These are phyloP conservation scores for Porcisia hertigi DNA, from an alignment of 208 protist species.

Conservation along the genomic window DNA sequence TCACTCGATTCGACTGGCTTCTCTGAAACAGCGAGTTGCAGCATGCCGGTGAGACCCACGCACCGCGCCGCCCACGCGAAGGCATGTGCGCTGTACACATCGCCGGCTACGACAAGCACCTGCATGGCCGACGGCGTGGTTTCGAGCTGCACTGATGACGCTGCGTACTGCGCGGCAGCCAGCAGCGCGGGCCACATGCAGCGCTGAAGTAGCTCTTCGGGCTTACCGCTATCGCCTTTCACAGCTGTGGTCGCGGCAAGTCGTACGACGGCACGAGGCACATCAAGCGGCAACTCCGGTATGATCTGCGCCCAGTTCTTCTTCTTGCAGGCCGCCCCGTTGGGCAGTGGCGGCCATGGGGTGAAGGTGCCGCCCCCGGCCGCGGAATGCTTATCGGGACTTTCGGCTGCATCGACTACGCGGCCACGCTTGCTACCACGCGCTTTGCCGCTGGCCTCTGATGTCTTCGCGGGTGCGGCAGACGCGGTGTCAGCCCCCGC, in stretches of 20 bases:
- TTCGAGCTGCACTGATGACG: conserved; percentile 17
- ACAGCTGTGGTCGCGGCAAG: conserved; percentile 13
- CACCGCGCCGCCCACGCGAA: conserved; percentile 82
- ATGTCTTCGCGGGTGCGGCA: neutral
- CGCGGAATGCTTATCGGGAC: neutral
- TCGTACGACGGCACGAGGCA: conserved; percentile 47
- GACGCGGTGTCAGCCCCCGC: neutral
- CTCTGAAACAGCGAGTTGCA: conserved; percentile 44
- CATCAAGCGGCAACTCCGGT: conserved; percentile 36
- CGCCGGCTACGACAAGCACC: conserved; percentile 62
- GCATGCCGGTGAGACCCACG: conserved; percentile 41
- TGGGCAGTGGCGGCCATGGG: conserved; percentile 53
- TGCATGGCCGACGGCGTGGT: conserved; percentile 17
- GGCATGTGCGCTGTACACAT: conserved; percentile 62
- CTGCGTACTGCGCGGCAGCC: conserved; percentile 58
- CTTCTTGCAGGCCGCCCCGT: conserved; percentile 11
- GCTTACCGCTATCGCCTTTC: neutral
- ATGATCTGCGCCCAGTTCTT: conserved; percentile 25
- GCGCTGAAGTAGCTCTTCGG: neutral
- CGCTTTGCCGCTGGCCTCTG: neutral
- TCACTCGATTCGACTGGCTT: neutral
- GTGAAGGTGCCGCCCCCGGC: neutral
- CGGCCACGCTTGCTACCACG: neutral
- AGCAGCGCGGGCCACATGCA: conserved; percentile 62
- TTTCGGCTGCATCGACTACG: neutral